Percentiles rank a stretch among this genome's conserved stretches.
These are phyloP conservation scores for Groenewaldozyma sp. DNA, from an alignment of 1,139 yeast species.

Conservation along the genomic window DNA sequence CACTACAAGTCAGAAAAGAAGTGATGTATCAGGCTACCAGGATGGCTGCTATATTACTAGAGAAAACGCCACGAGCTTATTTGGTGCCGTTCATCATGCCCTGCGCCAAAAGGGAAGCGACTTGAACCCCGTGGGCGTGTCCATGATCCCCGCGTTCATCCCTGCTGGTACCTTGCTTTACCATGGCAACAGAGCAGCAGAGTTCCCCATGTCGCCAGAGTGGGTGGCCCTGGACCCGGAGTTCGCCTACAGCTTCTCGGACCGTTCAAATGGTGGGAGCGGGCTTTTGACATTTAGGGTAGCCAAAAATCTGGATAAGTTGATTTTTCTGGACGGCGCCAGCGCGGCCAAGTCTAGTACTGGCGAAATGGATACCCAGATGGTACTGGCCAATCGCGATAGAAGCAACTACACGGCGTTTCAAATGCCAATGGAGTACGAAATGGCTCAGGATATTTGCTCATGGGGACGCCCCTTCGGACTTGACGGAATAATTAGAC, in stretches of 20 bases:
- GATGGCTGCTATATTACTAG: slow-evolving; percentile 28
- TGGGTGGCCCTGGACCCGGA: slow-evolving; percentile 55
- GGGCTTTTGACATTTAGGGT: slow-evolving; percentile 38
- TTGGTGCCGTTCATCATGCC: slow-evolving; percentile 44
- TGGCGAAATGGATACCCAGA: slow-evolving; percentile 55
- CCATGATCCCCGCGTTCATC: slow-evolving; percentile 46
- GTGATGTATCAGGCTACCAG: not conserved
- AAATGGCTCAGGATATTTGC: slow-evolving; percentile 33
- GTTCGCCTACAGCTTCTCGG: slow-evolving; percentile 41
- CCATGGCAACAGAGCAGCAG: slow-evolving; percentile 32
- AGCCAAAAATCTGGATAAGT: slow-evolving; percentile 36
- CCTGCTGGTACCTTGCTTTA: slow-evolving; percentile 47
- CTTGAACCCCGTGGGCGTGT: slow-evolving; percentile 45
- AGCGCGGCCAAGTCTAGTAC: slow-evolving; percentile 42
- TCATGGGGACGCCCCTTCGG: slow-evolving; percentile 42
- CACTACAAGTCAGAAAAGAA: not conserved
- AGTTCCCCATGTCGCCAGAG: slow-evolving; percentile 36
- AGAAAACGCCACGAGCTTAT: slow-evolving; percentile 43
- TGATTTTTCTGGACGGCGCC: slow-evolving; percentile 46
- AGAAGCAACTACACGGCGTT: slow-evolving; percentile 15
- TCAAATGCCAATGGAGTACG: slow-evolving; percentile 6
- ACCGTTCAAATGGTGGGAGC: slow-evolving; percentile 1
- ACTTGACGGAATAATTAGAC: slow-evolving; percentile 43
- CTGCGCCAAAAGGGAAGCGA: slow-evolving; percentile 42
- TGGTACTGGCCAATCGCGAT: slow-evolving; percentile 29